Conservation (phyloP, 2,329 filamentous ascomycete genomes). For the Beauveria caledonica region DNA sequence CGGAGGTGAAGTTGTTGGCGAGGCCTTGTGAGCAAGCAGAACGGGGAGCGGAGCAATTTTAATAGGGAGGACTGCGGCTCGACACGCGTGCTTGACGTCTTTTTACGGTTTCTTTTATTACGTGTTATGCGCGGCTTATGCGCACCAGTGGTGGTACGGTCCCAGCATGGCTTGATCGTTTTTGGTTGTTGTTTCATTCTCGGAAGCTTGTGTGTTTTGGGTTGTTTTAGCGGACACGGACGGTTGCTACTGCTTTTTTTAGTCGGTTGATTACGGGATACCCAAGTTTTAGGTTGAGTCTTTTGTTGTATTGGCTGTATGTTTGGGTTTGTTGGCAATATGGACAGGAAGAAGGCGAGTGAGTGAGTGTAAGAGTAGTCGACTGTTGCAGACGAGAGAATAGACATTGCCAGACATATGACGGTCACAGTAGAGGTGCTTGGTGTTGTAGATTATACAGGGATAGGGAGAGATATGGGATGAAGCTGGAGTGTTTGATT, state of each 20-base stretch:
- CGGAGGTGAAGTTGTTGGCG: conserved; percentile 19
- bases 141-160: neutral
- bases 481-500: neutral
- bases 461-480: neutral
- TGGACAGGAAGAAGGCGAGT: neutral
- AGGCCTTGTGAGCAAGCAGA: conserved; percentile 15
- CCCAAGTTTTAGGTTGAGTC: conserved; percentile 3
- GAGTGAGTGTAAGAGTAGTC: neutral
- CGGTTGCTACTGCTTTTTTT: neutral
- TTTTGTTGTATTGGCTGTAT: conserved; percentile 1
- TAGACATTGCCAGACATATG: neutral
- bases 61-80: neutral
- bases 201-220: neutral
- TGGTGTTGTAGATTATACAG: neutral
- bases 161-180: neutral
- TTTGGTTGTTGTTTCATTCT: neutral
- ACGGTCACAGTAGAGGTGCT: neutral
- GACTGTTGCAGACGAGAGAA: neutral
- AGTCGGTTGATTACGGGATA: conserved; percentile 11
- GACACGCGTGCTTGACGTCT: neutral
- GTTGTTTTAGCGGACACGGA: conserved; percentile 7
- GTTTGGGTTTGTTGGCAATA: neutral
- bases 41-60: neutral
- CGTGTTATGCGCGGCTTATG: neutral
- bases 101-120: neutral